Evolutionary conservation across 768 basidiomycete species (phyloP).

Genomic region (Rhodotorula paludigena): DNA sequence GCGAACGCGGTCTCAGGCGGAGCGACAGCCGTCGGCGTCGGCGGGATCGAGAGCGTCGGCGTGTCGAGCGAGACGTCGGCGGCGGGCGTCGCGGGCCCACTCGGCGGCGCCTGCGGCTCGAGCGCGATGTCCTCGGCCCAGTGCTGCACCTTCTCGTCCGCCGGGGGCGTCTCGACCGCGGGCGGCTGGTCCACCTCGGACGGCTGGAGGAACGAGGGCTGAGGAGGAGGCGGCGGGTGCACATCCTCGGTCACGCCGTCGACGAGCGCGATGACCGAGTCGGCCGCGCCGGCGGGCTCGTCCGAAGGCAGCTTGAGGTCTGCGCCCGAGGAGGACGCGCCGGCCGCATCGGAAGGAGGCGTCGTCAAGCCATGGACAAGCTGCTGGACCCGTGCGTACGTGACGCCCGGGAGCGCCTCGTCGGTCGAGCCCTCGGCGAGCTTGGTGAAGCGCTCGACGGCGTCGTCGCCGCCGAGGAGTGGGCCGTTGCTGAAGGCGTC

Average conservation of each 20-base stretch:
- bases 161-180: not conserved
- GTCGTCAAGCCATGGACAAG: constrained; percentile 41
- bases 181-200: constrained; percentile 28
- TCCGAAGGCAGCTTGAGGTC: constrained; percentile 15
- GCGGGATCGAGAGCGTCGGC: not conserved
- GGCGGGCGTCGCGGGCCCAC: constrained; percentile 6
- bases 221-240: not conserved
- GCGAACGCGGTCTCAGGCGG: not conserved
- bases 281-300: constrained; percentile 11
- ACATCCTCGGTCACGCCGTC: constrained; percentile 25
- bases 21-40: not conserved
- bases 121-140: constrained; percentile 37
- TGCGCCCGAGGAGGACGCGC: not conserved
- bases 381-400: constrained; percentile 36
- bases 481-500: constrained; percentile 39
- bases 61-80: not conserved
- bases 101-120: not conserved
- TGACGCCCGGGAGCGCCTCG: constrained; percentile 36
- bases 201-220: constrained; percentile 38
- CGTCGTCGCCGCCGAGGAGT: constrained; percentile 36
- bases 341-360: constrained; percentile 12
- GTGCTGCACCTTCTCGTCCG: constrained; percentile 26
- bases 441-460: constrained; percentile 38
- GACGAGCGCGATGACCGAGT: constrained; percentile 31
- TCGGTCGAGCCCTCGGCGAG: constrained; percentile 29